Percentiles rank a stretch among this genome's conserved stretches.
phyloP scores from a whole-genome alignment of 2,329 filamentous ascomycete species.

The Aspergillus clavatus region DNA sequence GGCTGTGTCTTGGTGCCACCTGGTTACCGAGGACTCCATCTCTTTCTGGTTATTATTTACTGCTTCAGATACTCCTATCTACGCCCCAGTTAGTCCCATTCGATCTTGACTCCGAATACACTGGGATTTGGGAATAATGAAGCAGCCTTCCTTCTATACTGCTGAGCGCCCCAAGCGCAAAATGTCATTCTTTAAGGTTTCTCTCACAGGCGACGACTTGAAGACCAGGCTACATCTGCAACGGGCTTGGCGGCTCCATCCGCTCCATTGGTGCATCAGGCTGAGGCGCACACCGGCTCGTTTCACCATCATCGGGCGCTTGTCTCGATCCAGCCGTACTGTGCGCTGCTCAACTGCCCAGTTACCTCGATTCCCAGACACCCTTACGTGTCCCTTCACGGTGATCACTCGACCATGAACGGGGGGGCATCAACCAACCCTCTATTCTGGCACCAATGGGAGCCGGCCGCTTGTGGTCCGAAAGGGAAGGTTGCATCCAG shows the following conservation, averaged over 20 bases:
- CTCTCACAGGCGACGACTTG: neutral
- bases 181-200: neutral
- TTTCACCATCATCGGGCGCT: slow-evolving; percentile 29
- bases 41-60: too few relatives aligned
- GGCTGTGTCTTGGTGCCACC: too few relatives aligned
- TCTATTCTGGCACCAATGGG: neutral
- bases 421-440: too few relatives aligned
- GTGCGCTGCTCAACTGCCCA: slow-evolving; percentile 2
- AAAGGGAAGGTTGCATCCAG: neutral
- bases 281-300: slow-evolving; percentile 12
- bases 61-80: too few relatives aligned
- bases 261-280: neutral
- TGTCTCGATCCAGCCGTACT: slow-evolving; percentile 19
- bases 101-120: too few relatives aligned
- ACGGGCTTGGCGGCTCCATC: neutral
- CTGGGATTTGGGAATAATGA: too few relatives aligned
- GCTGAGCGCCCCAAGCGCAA: neutral
- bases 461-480: neutral
- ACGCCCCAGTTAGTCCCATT: too few relatives aligned
- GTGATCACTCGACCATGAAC: neutral
- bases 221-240: neutral
- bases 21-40: too few relatives aligned
- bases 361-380: neutral
- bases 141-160: too few relatives aligned
- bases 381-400: slow-evolving; percentile 25